Conservation (phyloP, 2,329 filamentous ascomycete species). For the Trichoderma asperellum region DNA sequence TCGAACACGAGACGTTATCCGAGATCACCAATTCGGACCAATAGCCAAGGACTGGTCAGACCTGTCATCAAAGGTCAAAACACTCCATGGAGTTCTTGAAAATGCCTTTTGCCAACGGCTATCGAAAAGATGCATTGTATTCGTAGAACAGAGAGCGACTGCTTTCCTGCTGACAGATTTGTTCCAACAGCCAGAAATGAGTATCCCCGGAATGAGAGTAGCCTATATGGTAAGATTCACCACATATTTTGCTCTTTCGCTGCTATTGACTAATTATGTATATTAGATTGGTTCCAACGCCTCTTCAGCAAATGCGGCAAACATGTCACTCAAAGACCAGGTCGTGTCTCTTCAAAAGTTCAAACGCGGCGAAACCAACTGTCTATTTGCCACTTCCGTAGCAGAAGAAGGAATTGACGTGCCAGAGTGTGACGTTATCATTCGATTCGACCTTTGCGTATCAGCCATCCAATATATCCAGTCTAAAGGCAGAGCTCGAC, state of each 20-base stretch:
- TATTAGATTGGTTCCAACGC: slow-evolving; percentile 39
- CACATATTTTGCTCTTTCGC: neutral
- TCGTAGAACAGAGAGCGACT: slow-evolving; percentile 78
- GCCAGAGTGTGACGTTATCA: slow-evolving; percentile 67
- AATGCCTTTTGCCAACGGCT: slow-evolving; percentile 66
- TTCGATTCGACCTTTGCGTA: slow-evolving; percentile 82
- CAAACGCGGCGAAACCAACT: slow-evolving; percentile 61
- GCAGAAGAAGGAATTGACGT: slow-evolving; percentile 71
- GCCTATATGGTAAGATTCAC: slow-evolving; percentile 61
- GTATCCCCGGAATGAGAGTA: slow-evolving; percentile 61
- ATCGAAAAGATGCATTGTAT: slow-evolving; percentile 72
- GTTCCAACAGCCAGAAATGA: slow-evolving; percentile 60
- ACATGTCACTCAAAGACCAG: slow-evolving; percentile 73
- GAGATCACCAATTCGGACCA: slow-evolving; percentile 50
- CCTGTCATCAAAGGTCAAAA: slow-evolving; percentile 74
- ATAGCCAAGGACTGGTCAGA: slow-evolving; percentile 34
- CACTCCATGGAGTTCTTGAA: slow-evolving; percentile 63
- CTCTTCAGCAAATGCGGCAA: slow-evolving; percentile 51
- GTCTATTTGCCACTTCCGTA: slow-evolving; percentile 68
- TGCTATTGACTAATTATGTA: neutral
- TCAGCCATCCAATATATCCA: slow-evolving; percentile 96
- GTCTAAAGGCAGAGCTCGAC: slow-evolving; percentile 83
- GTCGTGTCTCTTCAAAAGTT: slow-evolving; percentile 71
- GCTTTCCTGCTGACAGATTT: slow-evolving; percentile 73
- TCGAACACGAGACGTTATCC: slow-evolving; percentile 61